Evolutionary conservation across 2,329 filamentous ascomycete genomes (phyloP).

Genomic region (Arthrinium phaeospermum): DNA sequence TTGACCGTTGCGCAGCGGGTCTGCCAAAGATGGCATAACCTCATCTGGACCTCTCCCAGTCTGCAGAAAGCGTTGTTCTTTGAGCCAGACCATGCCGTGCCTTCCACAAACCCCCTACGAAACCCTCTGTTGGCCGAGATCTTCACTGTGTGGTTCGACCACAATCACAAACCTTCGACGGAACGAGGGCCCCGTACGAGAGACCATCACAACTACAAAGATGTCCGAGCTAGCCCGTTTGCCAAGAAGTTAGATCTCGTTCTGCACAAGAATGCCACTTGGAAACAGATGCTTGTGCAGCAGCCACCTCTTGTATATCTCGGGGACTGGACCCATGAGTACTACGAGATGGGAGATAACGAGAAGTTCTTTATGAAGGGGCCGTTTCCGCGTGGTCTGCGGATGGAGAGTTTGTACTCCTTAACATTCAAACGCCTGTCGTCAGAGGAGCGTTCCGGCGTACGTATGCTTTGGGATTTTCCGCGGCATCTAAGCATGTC

Average conservation of each 20-base stretch:
- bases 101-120: neutral
- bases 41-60: neutral
- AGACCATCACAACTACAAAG: neutral
- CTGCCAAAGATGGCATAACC: neutral
- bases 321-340: neutral
- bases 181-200: neutral
- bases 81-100: neutral
- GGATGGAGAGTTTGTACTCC: neutral
- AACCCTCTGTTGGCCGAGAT: neutral
- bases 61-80: neutral
- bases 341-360: neutral
- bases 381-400: neutral
- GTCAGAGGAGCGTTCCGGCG: neutral
- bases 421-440: neutral
- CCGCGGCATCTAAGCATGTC: neutral
- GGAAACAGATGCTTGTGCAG: constrained; percentile 1
- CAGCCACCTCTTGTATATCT: neutral
- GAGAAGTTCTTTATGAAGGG: neutral
- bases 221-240: neutral
- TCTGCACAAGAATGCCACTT: neutral
- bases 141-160: neutral
- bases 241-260: neutral
- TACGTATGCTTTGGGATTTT: neutral
- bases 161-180: neutral
- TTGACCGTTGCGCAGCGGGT: neutral